These are phyloP conservation scores for Lonicera japonica DNA, from an alignment of 129 eudicot species.

Conservation along the genomic window DNA sequence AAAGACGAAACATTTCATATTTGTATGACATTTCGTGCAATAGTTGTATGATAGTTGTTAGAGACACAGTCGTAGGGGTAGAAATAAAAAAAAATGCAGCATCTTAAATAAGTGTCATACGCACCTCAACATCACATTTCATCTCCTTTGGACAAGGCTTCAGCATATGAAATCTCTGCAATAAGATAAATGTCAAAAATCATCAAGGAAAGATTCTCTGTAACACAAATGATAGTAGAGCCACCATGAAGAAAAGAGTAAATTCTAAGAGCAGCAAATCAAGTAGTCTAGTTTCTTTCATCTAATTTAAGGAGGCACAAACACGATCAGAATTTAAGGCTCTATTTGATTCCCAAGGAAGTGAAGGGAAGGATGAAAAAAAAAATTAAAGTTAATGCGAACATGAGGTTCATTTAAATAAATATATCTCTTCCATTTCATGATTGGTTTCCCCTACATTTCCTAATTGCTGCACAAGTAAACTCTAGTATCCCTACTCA, in stretches of 20 bases:
- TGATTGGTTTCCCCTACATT: too few species aligned
- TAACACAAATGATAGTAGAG: constrained; percentile 1
- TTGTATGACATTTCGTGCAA: neutral
- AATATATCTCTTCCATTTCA: too few species aligned
- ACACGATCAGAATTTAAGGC: neutral
- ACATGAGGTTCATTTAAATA: too few species aligned
- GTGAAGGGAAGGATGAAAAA: neutral
- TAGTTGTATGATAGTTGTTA: neutral
- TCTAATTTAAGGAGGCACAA: too few species aligned
- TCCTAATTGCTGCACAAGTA: too few species aligned
- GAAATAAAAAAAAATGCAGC: neutral
- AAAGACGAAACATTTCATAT: neutral
- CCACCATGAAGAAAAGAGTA: constrained; percentile 1
- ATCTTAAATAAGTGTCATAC: neutral
- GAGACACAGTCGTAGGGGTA: too few species aligned
- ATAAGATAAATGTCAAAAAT: constrained; percentile 25
- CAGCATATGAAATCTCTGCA: constrained; percentile 94
- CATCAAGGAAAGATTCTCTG: constrained; percentile 3
- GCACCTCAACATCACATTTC: constrained; percentile 99
- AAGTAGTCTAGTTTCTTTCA: neutral
- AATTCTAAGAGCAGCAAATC: neutral
- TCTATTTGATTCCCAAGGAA: neutral
- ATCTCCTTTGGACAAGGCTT: constrained; percentile 98
- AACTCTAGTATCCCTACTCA: too few species aligned
- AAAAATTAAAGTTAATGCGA: neutral